Percentiles rank a stretch among this genome's conserved stretches.
Evolutionary conservation across 257 asterid species (phyloP).

Genomic region (Plantago major): DNA sequence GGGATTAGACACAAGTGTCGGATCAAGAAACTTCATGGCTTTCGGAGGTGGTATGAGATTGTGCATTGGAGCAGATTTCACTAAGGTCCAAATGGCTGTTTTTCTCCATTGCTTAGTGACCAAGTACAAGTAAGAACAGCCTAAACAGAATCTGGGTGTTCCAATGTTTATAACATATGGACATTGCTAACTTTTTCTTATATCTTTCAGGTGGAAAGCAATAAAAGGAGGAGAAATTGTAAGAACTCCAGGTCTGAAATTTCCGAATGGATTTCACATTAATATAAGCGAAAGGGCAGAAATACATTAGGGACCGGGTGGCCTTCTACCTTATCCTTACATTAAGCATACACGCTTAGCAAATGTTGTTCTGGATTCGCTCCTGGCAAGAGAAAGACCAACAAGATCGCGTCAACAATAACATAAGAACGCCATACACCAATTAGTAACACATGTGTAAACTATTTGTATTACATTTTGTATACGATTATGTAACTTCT

Average conservation of each 20-base stretch:
- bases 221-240: slow-evolving; percentile 39
- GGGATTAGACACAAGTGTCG: slow-evolving; percentile 45
- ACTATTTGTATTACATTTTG: no score
- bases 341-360: background rate
- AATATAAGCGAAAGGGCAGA: slow-evolving; percentile 10
- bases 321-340: background rate
- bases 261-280: slow-evolving; percentile 45
- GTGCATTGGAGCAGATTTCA: slow-evolving; percentile 57
- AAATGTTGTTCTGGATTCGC: no score
- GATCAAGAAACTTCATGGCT: slow-evolving; percentile 57
- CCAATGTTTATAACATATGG: no score
- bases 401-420: no score
- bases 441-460: no score
- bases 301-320: background rate
- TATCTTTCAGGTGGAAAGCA: slow-evolving; percentile 33
- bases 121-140: slow-evolving; percentile 42
- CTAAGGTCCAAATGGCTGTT: slow-evolving; percentile 54
- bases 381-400: no score
- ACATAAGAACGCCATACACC: no score
- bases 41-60: slow-evolving; percentile 60
- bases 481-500: no score
- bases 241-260: slow-evolving; percentile 48
- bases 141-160: background rate
- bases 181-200: background rate
- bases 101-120: slow-evolving; percentile 50